These are phyloP conservation scores for Triticum monococcum DNA, from an alignment of 176 grass and related monocot species.

Conservation along the genomic window DNA sequence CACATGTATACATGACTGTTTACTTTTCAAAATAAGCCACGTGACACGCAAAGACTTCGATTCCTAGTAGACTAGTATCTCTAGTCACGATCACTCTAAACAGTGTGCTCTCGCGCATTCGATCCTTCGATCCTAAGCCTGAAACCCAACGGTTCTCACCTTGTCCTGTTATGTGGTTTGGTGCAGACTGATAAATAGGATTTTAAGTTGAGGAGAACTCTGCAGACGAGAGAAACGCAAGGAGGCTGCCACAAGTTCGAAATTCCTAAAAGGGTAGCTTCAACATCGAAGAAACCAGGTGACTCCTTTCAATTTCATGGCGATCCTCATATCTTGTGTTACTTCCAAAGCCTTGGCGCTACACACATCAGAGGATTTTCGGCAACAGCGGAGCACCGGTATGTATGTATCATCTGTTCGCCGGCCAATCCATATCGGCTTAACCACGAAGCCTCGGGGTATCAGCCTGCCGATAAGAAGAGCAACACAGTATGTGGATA, in stretches of 20 bases:
- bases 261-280: constrained; percentile 22
- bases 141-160: neutral
- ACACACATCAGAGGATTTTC: neutral
- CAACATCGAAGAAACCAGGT: constrained; percentile 19
- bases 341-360: neutral
- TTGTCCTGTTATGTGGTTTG: neutral
- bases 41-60: too few species aligned
- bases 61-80: too few species aligned
- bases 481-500: constrained; percentile 20
- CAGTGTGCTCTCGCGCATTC: too few species aligned
- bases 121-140: neutral
- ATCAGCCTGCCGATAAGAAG: constrained; percentile 25
- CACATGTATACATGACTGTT: too few species aligned
- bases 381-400: neutral
- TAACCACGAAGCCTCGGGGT: constrained; percentile 31
- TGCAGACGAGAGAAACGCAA: neutral
- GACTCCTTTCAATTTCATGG: constrained; percentile 24
- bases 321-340: neutral
- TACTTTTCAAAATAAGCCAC: too few species aligned
- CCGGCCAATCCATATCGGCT: neutral
- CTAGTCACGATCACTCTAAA: too few species aligned
- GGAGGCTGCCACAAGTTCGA: neutral
- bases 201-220: neutral
- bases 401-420: neutral
- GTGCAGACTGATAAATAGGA: neutral